A percentile compares a stretch with the other conserved stretches of the same genome.
These are phyloP conservation scores for Colletotrichum tropicale DNA, from an alignment of 2,329 filamentous ascomycete species.

Conservation along the genomic window DNA sequence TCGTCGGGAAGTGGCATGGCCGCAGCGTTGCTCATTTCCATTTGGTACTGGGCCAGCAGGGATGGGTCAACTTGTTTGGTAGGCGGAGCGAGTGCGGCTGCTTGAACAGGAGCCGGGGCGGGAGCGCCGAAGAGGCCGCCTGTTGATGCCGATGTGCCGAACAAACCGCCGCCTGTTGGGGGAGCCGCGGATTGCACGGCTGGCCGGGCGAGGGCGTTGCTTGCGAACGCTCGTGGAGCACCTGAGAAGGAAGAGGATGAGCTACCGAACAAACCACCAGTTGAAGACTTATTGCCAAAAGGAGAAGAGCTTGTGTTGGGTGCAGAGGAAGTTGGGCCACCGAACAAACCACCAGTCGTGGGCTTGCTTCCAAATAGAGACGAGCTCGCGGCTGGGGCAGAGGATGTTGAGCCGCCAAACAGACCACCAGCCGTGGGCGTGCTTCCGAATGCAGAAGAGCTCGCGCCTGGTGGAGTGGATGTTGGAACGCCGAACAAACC, in stretches of 20 bases:
- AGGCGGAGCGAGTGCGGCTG: not conserved
- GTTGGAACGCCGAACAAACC: not conserved
- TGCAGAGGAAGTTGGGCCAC: not conserved
- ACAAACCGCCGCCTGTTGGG: rapidly evolving
- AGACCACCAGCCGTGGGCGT: not conserved
- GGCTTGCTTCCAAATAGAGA: not conserved
- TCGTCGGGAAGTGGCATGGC: not conserved
- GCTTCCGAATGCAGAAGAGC: not conserved
- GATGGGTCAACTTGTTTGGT: rapidly evolving
- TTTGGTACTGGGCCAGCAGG: not conserved
- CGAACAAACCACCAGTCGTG: not conserved
- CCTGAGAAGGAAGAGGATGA: not conserved
- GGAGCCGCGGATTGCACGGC: not conserved
- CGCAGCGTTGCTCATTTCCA: not conserved
- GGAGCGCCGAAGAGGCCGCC: not conserved
- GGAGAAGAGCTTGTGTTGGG: not conserved
- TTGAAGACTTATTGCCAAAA: not conserved
- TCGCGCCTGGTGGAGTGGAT: not conserved
- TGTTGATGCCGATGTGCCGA: not conserved
- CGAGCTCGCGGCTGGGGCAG: not conserved
- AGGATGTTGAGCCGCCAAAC: not conserved
- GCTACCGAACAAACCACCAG: not conserved
- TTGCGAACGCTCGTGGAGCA: not conserved
- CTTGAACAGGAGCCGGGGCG: not conserved
- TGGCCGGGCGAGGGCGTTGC: not conserved